Conservation (phyloP, 345 rosid species). For the Eutrema heterophyllum region DNA sequence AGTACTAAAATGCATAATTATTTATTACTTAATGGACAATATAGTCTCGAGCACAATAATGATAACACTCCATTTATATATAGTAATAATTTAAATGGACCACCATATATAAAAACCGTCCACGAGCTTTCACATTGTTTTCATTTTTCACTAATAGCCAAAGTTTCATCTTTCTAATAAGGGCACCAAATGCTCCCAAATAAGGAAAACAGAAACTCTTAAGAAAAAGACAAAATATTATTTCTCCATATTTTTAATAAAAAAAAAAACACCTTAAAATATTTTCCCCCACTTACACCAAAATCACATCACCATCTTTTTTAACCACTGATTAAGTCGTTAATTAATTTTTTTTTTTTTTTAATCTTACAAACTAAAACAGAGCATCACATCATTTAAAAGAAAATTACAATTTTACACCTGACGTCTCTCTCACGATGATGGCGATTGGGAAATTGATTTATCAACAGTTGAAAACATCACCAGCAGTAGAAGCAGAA, state of each 20-base stretch:
- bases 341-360: background rate
- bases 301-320: background rate
- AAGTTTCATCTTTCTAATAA: constrained; percentile 15
- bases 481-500: constrained; percentile 33
- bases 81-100: constrained; percentile 12
- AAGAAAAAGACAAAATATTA: constrained; percentile 7
- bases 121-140: constrained; percentile 30
- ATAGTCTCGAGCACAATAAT: constrained; percentile 15
- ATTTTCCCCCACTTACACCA: background rate
- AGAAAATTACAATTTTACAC: constrained; percentile 2
- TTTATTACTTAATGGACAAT: constrained; percentile 15
- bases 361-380: background rate
- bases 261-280: background rate
- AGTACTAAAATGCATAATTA: constrained; percentile 22
- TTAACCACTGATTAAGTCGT: background rate
- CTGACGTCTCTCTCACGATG: background rate
- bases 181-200: constrained; percentile 6
- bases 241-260: background rate
- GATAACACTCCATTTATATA: constrained; percentile 2
- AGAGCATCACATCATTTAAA: background rate
- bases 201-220: constrained; percentile 10
- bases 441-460: background rate
- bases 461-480: constrained; percentile 13
- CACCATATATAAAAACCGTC: constrained; percentile 6
- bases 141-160: constrained; percentile 21